These are phyloP conservation scores for Glebionis coronaria DNA, from an alignment of 129 eudicot genomes.

Conservation along the genomic window DNA sequence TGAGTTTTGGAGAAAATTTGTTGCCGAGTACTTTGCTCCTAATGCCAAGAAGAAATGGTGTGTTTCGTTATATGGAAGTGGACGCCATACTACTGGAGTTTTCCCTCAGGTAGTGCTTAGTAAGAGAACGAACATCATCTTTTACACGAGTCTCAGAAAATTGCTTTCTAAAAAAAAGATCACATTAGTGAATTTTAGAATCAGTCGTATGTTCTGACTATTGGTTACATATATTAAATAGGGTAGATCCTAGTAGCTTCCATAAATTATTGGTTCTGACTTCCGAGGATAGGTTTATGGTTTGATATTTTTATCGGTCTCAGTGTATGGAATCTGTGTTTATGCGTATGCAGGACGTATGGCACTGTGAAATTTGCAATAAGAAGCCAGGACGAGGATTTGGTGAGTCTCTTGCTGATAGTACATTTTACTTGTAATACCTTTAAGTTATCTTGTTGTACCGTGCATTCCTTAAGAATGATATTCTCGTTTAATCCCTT, in stretches of 20 bases:
- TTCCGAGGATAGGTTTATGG: neutral
- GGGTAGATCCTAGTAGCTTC: neutral
- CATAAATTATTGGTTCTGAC: neutral
- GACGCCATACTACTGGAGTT: constrained; percentile 39
- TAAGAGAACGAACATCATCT: too few species aligned
- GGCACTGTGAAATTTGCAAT: constrained; percentile 31
- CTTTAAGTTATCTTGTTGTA: neutral
- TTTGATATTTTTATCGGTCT: neutral
- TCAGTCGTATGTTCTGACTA: neutral
- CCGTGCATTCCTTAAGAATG: neutral
- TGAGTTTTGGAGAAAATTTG: constrained; percentile 92
- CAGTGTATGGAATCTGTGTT: neutral
- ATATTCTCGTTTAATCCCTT: neutral
- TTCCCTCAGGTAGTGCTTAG: constrained; percentile 20
- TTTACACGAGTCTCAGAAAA: neutral
- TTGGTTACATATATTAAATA: constrained; percentile 4
- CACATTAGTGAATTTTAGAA: neutral
- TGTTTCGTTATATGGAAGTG: constrained; percentile 90
- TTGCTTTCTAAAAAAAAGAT: neutral
- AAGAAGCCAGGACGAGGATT: constrained; percentile 31
- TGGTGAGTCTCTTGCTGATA: constrained; percentile 2
- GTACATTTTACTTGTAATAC: neutral
- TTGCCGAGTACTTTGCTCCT: constrained; percentile 80
- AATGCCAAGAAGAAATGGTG: constrained; percentile 96
- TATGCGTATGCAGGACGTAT: constrained; percentile 17